Evolutionary conservation across 768 basidiomycete species (phyloP), one percentile per base, ranked within the genome.

Genomic region (Boletellus sp.): DNA sequence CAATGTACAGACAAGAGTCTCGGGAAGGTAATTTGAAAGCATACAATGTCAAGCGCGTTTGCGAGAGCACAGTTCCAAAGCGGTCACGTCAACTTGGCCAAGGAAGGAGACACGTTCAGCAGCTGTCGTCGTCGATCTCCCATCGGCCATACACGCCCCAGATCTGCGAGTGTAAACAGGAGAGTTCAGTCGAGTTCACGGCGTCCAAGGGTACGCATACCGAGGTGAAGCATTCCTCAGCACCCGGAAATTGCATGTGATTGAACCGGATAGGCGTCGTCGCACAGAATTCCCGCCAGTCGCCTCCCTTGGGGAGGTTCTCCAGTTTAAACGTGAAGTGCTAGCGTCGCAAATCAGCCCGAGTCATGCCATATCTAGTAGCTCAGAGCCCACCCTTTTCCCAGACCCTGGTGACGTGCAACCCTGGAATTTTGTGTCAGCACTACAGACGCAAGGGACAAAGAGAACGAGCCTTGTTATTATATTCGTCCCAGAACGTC

Each of bases 221-320:
- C 0, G 52, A 17, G 34, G 42, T 45, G 38, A 58, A 54, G 32
- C 58, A 65, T 11, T 53, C 46, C 3, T 59, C 47, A 0, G 57
- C 53, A 33, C 65, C 50, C 0, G 40, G 38, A 17, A 69, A 71
- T 15, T 64, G 45, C 49, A 55, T 37, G 0, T 55, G 32, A 13
- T 49, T 36, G 41, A 70, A 65, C n/a, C 22, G n/a, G 11, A 48
- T 45, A 1, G 70, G 70, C 0, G 70, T 72, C 2, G 70, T 68
- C 1, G 67, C 66, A 43, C 69, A 70, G 48, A 72, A 69, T 15
- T 64, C 59, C 13, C 41, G 51, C 69, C 68, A 71, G n/a, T 69
- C 56, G 17, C 53, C 48, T 6, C 56, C 50, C 8, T 42, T 6
- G 0, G 60, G 67, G 12, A 71, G 46, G 33, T 66, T 59, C 42